phyloP scores from a whole-genome alignment of 2,329 filamentous ascomycete species.

The Alternaria sp. region DNA sequence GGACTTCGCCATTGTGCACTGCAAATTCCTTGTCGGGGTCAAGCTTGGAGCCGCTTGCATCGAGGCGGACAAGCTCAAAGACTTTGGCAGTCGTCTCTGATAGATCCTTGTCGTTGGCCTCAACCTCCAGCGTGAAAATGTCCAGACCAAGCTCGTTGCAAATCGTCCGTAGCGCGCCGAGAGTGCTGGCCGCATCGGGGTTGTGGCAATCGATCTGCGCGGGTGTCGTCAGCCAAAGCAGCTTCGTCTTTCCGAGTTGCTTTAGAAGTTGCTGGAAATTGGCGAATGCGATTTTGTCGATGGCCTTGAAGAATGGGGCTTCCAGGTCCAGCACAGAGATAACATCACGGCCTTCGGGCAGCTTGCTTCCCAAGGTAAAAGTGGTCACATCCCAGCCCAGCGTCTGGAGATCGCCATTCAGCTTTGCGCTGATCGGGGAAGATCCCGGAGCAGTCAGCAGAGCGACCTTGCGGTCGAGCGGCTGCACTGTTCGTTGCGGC shows the following conservation, averaged over 20 bases:
- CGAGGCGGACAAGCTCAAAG: background rate
- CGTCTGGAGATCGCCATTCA: no score
- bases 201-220: constrained; percentile 32
- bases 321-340: background rate
- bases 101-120: background rate
- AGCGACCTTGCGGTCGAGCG: no score
- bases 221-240: constrained; percentile 40
- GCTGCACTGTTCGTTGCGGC: no score
- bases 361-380: no score
- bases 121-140: background rate
- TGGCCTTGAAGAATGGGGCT: background rate
- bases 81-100: background rate
- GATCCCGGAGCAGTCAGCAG: no score
- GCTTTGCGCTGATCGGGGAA: no score
- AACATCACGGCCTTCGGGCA: background rate
- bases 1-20: background rate
- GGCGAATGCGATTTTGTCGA: background rate
- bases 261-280: background rate
- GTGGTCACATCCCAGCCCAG: no score
- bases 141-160: constrained; percentile 26
- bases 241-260: background rate
- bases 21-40: background rate
- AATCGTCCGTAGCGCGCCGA: constrained; percentile 38
- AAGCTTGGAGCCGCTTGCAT: background rate
- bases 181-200: constrained; percentile 32